phyloP scores from a whole-genome alignment of 2,329 filamentous ascomycete species.

The Acrocalymma vagum region DNA sequence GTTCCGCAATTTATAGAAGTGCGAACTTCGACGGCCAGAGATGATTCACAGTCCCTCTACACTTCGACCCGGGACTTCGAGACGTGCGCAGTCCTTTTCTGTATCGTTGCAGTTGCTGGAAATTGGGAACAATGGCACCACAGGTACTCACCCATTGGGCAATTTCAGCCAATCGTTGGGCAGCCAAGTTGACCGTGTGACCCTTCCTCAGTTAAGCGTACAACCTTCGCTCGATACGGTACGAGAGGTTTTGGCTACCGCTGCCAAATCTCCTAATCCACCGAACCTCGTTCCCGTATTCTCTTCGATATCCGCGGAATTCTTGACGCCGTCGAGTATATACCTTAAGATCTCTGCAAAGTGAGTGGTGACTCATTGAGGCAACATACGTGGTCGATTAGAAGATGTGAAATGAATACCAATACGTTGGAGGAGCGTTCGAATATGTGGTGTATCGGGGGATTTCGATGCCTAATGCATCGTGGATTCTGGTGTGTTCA shows the following conservation, averaged over 20 bases:
- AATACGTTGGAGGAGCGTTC: background rate
- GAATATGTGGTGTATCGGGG: no score
- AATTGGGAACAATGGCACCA: slow-evolving; percentile 25
- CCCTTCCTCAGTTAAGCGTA: slow-evolving; percentile 51
- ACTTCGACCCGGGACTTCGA: no score
- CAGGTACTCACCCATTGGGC: slow-evolving; percentile 26
- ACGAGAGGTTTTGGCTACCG: slow-evolving; percentile 62
- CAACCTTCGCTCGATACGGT: slow-evolving; percentile 70
- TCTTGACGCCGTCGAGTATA: slow-evolving; percentile 92
- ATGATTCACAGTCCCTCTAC: background rate
- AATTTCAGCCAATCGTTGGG: slow-evolving; percentile 7
- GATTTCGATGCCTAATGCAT: no score
- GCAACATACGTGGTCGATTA: background rate
- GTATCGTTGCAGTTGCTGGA: slow-evolving; percentile 10
- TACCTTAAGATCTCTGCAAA: slow-evolving; percentile 89
- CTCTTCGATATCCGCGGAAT: slow-evolving; percentile 87
- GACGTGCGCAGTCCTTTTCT: background rate
- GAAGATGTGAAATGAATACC: no score
- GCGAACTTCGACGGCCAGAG: background rate
- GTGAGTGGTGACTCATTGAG: slow-evolving; percentile 57
- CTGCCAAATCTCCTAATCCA: slow-evolving; percentile 61
- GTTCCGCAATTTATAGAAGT: background rate
- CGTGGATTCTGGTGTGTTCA: no score
- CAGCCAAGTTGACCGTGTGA: slow-evolving; percentile 38
- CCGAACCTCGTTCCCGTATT: slow-evolving; percentile 85